Conservation (phyloP, 2,329 filamentous ascomycete species). For the Myriosclerotinia curreyana region DNA sequence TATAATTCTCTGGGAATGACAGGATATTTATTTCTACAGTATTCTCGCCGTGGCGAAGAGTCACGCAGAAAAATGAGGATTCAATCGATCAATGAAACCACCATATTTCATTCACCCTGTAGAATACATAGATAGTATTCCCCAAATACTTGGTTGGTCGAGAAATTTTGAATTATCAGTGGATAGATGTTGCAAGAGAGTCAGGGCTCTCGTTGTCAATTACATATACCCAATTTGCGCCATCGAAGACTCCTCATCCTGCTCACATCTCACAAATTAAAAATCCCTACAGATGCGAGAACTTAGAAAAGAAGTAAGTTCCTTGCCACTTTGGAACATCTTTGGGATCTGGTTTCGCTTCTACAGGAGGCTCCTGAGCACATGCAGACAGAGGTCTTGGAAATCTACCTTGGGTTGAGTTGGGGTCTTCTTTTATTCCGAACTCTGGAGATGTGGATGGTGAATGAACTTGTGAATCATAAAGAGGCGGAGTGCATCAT, state of each 20-base stretch:
- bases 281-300: background rate
- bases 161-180: background rate
- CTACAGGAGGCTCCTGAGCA: background rate
- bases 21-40: no score
- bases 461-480: no score
- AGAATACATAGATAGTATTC: no score
- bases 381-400: background rate
- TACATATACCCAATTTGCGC: background rate
- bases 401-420: background rate
- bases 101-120: no score
- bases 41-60: no score
- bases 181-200: background rate
- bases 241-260: background rate
- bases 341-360: background rate
- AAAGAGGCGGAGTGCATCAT: no score
- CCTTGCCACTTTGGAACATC: background rate
- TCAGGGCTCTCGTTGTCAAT: background rate
- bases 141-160: no score
- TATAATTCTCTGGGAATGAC: no score
- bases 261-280: background rate
- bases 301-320: background rate
- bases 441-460: no score
- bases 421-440: background rate
- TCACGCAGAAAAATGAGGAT: no score
- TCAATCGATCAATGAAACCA: no score